Evolutionary conservation across 768 basidiomycete species (phyloP).

Genomic region (Suillus discolor): DNA sequence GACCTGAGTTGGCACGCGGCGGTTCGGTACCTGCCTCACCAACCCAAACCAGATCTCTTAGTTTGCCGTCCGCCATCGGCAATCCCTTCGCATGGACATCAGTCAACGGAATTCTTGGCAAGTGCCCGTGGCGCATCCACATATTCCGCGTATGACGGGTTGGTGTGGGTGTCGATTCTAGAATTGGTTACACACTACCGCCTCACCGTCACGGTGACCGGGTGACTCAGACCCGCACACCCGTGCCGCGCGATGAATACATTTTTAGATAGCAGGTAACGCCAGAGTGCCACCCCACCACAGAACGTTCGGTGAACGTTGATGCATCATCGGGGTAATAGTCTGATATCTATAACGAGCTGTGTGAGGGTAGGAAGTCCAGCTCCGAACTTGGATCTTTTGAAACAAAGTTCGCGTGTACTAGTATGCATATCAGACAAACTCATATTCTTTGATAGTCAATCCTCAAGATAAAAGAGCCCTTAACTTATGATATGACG

Average conservation of each 20-base stretch:
- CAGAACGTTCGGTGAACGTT: background rate
- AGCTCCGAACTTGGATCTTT: background rate
- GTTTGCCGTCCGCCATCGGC: background rate
- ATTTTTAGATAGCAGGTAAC: background rate
- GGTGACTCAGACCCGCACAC: background rate
- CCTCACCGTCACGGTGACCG: background rate
- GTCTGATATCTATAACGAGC: background rate
- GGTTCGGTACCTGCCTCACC: background rate
- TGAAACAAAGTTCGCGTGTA: background rate
- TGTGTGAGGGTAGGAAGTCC: background rate
- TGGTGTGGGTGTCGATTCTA: background rate
- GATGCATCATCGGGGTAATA: background rate
- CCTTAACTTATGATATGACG: background rate
- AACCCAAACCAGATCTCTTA: background rate
- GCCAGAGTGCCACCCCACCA: background rate
- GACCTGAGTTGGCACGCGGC: no score
- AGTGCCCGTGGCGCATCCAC: background rate
- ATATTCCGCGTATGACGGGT: background rate
- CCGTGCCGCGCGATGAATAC: background rate
- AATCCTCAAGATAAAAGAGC: background rate
- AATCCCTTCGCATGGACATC: background rate
- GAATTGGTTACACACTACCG: background rate
- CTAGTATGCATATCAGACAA: background rate
- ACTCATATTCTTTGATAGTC: background rate
- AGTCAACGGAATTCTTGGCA: background rate